phyloP scores from a whole-genome alignment of 1,284 basidiomycete species.

The Ustilago esculenta region DNA sequence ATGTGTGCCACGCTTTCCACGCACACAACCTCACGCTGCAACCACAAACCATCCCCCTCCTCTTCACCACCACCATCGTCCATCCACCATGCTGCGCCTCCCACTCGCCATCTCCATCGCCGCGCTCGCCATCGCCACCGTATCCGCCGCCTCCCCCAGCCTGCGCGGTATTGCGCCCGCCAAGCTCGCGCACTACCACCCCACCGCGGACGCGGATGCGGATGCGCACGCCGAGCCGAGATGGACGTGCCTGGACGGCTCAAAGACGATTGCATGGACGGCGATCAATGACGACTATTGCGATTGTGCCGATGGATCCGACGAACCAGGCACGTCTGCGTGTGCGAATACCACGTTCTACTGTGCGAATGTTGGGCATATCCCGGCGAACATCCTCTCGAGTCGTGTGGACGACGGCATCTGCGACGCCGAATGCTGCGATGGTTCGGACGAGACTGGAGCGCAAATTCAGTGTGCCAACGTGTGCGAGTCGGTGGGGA shows the following conservation, averaged over 20 bases:
- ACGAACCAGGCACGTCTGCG: constrained; percentile 91
- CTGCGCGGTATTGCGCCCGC: constrained; percentile 28
- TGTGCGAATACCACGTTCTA: constrained; percentile 81
- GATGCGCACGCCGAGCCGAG: constrained; percentile 16
- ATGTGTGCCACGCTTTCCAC: no score
- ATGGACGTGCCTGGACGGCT: constrained; percentile 58
- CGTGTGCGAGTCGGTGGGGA: constrained; percentile 80
- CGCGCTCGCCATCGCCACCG: constrained; percentile 22
- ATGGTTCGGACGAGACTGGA: constrained; percentile 90
- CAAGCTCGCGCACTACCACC: constrained; percentile 22
- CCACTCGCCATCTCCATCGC: constrained; percentile 27
- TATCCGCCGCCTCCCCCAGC: constrained; percentile 23
- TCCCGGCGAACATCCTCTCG: constrained; percentile 80
- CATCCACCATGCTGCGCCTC: constrained; percentile 32
- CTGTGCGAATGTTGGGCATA: constrained; percentile 87
- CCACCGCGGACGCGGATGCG: constrained; percentile 10
- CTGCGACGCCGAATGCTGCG: constrained; percentile 96
- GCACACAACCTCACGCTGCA: no score
- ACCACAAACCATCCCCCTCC: neutral
- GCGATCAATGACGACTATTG: constrained; percentile 94
- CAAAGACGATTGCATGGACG: constrained; percentile 71
- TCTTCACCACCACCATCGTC: neutral
- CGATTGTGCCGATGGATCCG: constrained; percentile 90
- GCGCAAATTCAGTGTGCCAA: constrained; percentile 76
- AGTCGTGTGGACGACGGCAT: constrained; percentile 93